A percentile compares a stretch with the other conserved stretches of the same genome.
phyloP scores from a whole-genome alignment of 257 asterid genomes.

The Nicotiana noctiflora region DNA sequence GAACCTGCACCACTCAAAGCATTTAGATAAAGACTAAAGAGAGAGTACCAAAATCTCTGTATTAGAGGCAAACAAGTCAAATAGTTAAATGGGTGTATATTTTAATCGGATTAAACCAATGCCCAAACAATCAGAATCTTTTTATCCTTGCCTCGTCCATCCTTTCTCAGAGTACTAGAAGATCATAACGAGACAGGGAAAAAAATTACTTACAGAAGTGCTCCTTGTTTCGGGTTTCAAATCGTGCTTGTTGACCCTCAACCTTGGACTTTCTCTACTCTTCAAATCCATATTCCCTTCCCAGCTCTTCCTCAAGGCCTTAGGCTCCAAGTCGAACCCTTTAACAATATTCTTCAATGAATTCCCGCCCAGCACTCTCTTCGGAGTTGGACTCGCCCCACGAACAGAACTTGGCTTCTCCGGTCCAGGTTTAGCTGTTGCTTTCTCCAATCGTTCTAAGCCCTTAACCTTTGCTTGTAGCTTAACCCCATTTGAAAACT shows the following conservation, averaged over 20 bases:
- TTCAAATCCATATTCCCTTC: slow-evolving; percentile 83
- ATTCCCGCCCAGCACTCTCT: slow-evolving; percentile 41
- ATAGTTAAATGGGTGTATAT: neutral
- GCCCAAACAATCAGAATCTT: neutral
- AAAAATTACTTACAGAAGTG: slow-evolving; percentile 54
- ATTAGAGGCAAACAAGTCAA: neutral
- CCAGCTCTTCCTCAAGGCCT: slow-evolving; percentile 96
- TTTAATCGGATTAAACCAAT: neutral
- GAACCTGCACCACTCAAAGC: slow-evolving; percentile 40
- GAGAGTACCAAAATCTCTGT: neutral
- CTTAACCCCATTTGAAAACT: slow-evolving; percentile 75
- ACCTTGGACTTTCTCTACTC: slow-evolving; percentile 74
- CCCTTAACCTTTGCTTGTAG: slow-evolving; percentile 76
- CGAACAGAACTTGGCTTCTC: slow-evolving; percentile 49
- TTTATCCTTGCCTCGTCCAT: neutral
- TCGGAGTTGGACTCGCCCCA: slow-evolving; percentile 36
- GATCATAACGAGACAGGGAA: neutral
- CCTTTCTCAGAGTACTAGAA: neutral
- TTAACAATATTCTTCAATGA: slow-evolving; percentile 56
- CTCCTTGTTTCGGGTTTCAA: slow-evolving; percentile 58
- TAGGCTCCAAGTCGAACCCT: slow-evolving; percentile 78
- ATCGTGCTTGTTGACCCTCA: slow-evolving; percentile 56
- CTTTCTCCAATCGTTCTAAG: slow-evolving; percentile 61
- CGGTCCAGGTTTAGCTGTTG: slow-evolving; percentile 33
- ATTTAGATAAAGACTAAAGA: neutral